Evolutionary conservation across 148 eudicot genomes (phyloP), one percentile per base, ranked within the genome.

Genomic region (Chenopodium album): DNA sequence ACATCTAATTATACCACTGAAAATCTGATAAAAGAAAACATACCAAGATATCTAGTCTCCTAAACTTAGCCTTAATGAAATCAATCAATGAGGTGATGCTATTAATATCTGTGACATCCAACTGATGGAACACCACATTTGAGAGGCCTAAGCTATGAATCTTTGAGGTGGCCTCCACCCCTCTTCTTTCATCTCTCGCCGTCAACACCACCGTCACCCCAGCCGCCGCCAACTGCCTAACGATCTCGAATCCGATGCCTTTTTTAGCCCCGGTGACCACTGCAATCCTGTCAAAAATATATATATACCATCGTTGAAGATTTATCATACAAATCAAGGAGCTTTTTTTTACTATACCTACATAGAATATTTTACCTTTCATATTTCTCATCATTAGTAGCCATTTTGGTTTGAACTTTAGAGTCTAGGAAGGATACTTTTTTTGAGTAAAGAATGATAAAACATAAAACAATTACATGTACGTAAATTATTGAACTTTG

Each of bases 41-140:
- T 82, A 82, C 84, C 84, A 82, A 77, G 62, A 82, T 82, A 72
- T 82, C 84, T 17, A 82, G 84, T 63, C 81, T 77, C 26, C 84
- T 81, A 62, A 82, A 82, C 17, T 71, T 77, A 28, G 32, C 76
- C 64, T 78, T 47, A 29, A 82, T 71, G 70, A 82, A 82, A 71
- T 34, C 28, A 28, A 69, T 77, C 62, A 82, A 77, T 28, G 60
- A 82, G 16, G 63, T 31, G 63, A 82, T 47, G 71, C 80, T 82
- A 70, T 26, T 46, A 0, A 22, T 32, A 77, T 82, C 64, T 10
- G 84, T 77, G 1, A 82, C 77, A 82, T 82, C 81, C 31, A 82
- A 3, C 10, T 82, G 80, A 77, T 82, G 84, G 23, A 77, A 77
- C 72, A 82, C 77, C 70, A 82, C 77, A 71, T 82, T 82, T 29